These are phyloP conservation scores for Nemania abortiva DNA, from an alignment of 2,329 filamentous ascomycete genomes.

Conservation along the genomic window DNA sequence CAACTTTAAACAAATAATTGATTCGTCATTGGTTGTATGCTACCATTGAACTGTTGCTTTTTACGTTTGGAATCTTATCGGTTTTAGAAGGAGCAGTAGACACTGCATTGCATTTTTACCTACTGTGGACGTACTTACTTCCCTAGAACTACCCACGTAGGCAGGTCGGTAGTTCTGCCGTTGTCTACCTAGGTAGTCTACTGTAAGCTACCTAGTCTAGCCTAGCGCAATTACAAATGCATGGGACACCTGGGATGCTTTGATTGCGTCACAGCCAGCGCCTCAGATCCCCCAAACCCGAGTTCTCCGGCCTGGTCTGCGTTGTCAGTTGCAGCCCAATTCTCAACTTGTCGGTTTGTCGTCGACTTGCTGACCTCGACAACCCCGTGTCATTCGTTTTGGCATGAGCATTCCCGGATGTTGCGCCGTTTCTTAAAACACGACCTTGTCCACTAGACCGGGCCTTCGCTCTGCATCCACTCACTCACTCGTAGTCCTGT, in stretches of 20 bases:
- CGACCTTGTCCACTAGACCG: neutral
- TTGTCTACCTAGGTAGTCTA: neutral
- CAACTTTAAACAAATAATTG: too few relatives aligned
- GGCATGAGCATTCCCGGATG: slow-evolving; percentile 18
- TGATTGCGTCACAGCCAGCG: slow-evolving; percentile 11
- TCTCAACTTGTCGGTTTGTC: slow-evolving; percentile 15
- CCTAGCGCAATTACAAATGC: slow-evolving; percentile 2
- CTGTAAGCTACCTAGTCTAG: too few relatives aligned
- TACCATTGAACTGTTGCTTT: too few relatives aligned
- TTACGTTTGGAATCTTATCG: too few relatives aligned
- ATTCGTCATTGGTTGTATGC: too few relatives aligned
- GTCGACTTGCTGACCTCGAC: slow-evolving; percentile 5
- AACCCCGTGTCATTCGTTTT: slow-evolving; percentile 11
- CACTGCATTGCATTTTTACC: too few relatives aligned
- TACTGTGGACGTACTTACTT: too few relatives aligned
- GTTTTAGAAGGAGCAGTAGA: too few relatives aligned
- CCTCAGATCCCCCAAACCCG: slow-evolving; percentile 2
- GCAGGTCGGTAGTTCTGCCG: too few relatives aligned
- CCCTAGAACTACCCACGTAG: too few relatives aligned
- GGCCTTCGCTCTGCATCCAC: slow-evolving; percentile 1
- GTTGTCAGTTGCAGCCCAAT: slow-evolving; percentile 35
- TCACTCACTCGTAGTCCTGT: slow-evolving; percentile 4
- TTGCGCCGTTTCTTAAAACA: slow-evolving; percentile 12
- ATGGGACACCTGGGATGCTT: slow-evolving; percentile 11
- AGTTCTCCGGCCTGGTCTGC: neutral